Conservation (phyloP, 2,329 filamentous ascomycete genomes). For the Fusarium sp. region DNA sequence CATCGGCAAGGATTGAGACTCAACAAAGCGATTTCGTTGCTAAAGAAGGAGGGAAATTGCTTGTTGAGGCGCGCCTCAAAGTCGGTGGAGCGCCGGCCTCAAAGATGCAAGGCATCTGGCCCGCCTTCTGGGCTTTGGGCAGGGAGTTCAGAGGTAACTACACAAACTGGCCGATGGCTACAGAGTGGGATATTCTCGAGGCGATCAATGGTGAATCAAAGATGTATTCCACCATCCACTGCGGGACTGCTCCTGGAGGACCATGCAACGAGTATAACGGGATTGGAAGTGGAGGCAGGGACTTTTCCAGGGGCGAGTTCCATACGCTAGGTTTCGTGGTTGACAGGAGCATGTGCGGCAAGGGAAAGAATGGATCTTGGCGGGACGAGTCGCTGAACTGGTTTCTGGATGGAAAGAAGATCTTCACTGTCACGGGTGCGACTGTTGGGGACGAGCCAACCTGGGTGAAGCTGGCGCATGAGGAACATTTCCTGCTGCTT, state of each 20-base stretch:
- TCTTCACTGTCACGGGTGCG: background rate
- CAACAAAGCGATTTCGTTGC: background rate
- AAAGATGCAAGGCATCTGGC: background rate
- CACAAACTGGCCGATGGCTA: background rate
- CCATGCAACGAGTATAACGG: background rate
- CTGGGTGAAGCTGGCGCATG: background rate
- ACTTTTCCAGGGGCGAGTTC: background rate
- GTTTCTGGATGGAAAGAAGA: background rate
- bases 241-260: background rate
- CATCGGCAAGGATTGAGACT: background rate
- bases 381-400: background rate
- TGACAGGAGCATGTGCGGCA: background rate
- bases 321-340: background rate
- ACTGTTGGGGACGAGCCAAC: background rate
- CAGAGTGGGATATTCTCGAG: background rate
- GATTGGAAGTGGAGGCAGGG: background rate
- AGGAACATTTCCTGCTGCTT: background rate
- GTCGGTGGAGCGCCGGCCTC: background rate
- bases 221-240: background rate
- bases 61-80: background rate
- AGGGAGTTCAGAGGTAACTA: background rate
- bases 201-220: background rate
- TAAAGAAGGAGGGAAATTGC: background rate
- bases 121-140: background rate
- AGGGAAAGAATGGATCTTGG: background rate